Base-by-base conservation (phyloP, 768 basidiomycete species). In the Russula dissimulans region DNA sequence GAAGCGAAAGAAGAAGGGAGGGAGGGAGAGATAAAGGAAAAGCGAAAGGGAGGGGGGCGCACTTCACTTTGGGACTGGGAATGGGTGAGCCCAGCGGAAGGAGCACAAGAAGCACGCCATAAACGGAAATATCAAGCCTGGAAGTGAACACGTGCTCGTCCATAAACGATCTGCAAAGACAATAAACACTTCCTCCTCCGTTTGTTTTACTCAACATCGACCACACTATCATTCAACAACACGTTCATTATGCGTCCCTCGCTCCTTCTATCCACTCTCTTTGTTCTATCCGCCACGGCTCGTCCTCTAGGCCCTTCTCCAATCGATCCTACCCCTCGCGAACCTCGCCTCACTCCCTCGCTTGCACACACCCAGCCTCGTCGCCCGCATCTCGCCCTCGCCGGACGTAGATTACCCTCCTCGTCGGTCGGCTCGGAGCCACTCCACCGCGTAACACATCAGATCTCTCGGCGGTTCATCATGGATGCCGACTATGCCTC, bases 401-500 rank as follows among this genome's bases (percentile, higher is more conserved):
- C 49, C 17, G 15, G 22, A 7, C 45, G 51, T 22, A 47, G 14
- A 1, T 53, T 22, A 1, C 11, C 7, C 12, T 10, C 22, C 3
- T 22, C 51, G 9, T 26, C 15, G 22, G 14, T 18, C 46, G 8
- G 29, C 38, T 26, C 51, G 7, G 2, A 18, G 1, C 9, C 29
- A 5, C 18, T 12, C n/a, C 32, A 18, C n/a, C 8, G 8, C 48
- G 11, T 8, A 3, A n/a, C 48, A 34, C 48, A 17, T 15, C 48
- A 22, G 15, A 8, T 34, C 41, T 49, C 29, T 5, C 9, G 9
- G 6, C 61, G 61, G 12, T 62, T 57, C 32, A 62, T 62, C 45
- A 53, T 52, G 39, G 51, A 42, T 9, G 55, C 50, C 29, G 61
- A 62, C 18, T 62, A 53, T 15, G 51, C 38, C 18, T 52, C 61